Evolutionary conservation across 2,329 filamentous ascomycete species (phyloP), one percentile per base, ranked within the genome.

Genomic region (Cryphonectria nitschkei): DNA sequence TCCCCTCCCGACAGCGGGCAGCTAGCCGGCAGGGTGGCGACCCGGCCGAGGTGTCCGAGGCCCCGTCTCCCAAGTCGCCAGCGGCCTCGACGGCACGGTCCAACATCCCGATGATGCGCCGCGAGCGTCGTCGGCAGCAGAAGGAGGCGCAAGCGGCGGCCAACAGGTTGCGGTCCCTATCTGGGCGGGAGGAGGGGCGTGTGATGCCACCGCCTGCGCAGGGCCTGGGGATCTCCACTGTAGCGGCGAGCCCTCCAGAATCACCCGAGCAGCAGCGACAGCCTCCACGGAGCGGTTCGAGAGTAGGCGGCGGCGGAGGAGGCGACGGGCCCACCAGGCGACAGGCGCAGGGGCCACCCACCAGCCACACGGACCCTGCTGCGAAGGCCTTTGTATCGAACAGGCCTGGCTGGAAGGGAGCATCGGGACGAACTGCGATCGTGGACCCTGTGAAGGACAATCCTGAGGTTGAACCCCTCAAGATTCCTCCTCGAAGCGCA

Each of bases 341-440:
- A 26, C 43, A 26, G 46, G 29, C 61, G 37, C 61, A 29, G n/a
- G 52, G 22, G 50, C 39, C 67, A n/a, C 46, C 68, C 19, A 34
- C 39, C 3, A 67, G 65, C 50, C 72, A 75, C 50, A 77, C 56
- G 77, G 80, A 80, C 74, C 80, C 76, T 73, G 82, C 76, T 16
- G 81, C 76, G 1, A 75, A 76, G 32, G 79, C 79, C 74, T 76
- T 81, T 75, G 74, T 78, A 75, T 72, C 80, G 37, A 82, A 77
- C 67, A 83, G 85, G 32, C 88, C 89, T 6, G 85, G 89, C 70
- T 94, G 92, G 92, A 90, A 90, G 75, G 92, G 92, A 26, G 89
- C 89, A 52, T 93, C 90, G 77, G 92, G 92, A 39, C 88, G 92
- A 74, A 85, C 86, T 58, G 83, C 87, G 50, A 84, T 93, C 69